phyloP scores from a whole-genome alignment of 148 eudicot genomes.

The Pouteria glomerata region DNA sequence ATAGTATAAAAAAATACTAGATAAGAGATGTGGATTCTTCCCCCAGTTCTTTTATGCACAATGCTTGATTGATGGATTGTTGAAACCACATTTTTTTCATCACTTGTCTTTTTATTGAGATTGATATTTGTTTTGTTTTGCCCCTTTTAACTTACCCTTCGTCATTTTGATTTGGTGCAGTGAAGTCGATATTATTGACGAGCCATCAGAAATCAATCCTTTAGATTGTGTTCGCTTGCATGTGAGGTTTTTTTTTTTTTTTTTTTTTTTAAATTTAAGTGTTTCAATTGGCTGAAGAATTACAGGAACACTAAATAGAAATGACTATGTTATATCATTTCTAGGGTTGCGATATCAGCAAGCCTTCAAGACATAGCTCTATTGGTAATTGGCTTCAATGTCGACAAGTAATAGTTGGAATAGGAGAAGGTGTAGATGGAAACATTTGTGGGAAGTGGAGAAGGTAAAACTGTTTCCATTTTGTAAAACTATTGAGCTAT shows the following conservation, averaged over 20 bases:
- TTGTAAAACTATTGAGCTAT: constrained; percentile 2
- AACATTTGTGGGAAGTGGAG: constrained; percentile 93
- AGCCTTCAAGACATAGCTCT: constrained; percentile 42
- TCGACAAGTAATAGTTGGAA: constrained; percentile 48
- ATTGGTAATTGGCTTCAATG: constrained; percentile 97
- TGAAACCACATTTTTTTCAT: neutral
- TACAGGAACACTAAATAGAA: constrained; percentile 1
- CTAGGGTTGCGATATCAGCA: constrained; percentile 38
- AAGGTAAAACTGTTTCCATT: constrained; percentile 43
- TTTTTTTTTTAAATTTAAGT: neutral
- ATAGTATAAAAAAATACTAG: neutral
- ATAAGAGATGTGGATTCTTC: neutral
- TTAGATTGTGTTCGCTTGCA: constrained; percentile 23
- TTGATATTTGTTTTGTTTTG: neutral
- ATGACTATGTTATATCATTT: constrained; percentile 11
- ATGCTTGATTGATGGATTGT: neutral
- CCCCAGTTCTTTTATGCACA: neutral
- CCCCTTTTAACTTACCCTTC: constrained; percentile 3
- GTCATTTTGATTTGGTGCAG: constrained; percentile 42
- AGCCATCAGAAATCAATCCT: constrained; percentile 43
- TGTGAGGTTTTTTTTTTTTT: constrained; percentile 36
- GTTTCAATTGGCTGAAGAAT: constrained; percentile 7
- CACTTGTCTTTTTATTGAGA: neutral
- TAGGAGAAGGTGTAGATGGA: constrained; percentile 61
- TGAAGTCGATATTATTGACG: constrained; percentile 31